Conservation (phyloP, 1,284 basidiomycete species). For the Boletus smithii region DNA sequence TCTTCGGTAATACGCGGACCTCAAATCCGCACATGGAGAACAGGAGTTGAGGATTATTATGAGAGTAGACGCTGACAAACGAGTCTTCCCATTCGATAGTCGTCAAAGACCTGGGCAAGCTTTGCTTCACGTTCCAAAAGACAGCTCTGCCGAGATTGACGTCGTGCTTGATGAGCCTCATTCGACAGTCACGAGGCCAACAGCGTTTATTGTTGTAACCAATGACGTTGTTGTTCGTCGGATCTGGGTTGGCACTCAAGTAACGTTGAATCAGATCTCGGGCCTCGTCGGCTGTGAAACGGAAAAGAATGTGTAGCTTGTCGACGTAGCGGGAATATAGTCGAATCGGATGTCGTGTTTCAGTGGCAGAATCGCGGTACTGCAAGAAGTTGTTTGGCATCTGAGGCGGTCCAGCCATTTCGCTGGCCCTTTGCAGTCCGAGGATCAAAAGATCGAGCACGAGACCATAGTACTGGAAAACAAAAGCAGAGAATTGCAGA, state of each 20-base stretch:
- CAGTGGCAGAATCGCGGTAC: slow-evolving; percentile 88
- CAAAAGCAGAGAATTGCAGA: slow-evolving; percentile 93
- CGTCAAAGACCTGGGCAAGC: slow-evolving; percentile 90
- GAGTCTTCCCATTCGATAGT: slow-evolving; percentile 99
- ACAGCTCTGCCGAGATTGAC: slow-evolving; percentile 98
- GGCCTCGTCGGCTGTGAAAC: slow-evolving; percentile 97
- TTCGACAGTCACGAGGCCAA: slow-evolving; percentile 98
- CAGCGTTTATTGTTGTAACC: slow-evolving; percentile 99
- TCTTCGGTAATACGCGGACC: slow-evolving; percentile 94
- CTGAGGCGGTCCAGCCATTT: slow-evolving; percentile 94
- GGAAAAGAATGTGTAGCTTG: slow-evolving; percentile 91
- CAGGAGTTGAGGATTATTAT: slow-evolving; percentile 95
- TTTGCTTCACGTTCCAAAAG: slow-evolving; percentile 99
- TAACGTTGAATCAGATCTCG: slow-evolving; percentile 98
- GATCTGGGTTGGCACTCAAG: slow-evolving; percentile 94
- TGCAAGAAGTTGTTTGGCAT: slow-evolving; percentile 97
- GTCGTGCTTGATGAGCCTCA: slow-evolving; percentile 99
- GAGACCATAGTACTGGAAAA: slow-evolving; percentile 95
- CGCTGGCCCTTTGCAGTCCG: slow-evolving; percentile 90
- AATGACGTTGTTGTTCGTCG: slow-evolving; percentile 98
- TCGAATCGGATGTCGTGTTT: slow-evolving; percentile 91
- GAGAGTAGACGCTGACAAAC: slow-evolving; percentile 94
- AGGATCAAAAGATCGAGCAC: slow-evolving; percentile 91
- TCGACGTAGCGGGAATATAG: slow-evolving; percentile 96
- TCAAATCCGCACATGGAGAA: slow-evolving; percentile 99